phyloP scores from a whole-genome alignment of 768 basidiomycete species.

The Phanerochaete carnosa region DNA sequence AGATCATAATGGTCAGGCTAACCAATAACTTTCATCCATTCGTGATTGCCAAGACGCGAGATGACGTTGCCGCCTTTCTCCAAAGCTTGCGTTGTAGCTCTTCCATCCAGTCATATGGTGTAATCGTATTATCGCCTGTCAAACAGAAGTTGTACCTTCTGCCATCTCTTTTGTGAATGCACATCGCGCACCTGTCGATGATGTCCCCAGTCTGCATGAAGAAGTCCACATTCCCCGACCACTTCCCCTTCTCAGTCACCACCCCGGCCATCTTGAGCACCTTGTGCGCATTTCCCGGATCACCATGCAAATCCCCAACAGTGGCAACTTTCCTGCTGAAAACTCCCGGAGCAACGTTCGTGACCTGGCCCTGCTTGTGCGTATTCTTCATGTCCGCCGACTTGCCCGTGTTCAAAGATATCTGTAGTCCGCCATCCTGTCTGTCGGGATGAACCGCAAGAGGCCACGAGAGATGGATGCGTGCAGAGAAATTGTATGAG shows the following conservation, averaged over 20 bases:
- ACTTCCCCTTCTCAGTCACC: constrained; percentile 66
- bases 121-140: constrained; percentile 89
- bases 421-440: constrained; percentile 4
- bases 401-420: background rate
- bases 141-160: background rate
- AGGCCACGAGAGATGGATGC: constrained; percentile 20
- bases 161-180: too few relatives aligned
- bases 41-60: constrained; percentile 89
- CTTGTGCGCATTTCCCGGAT: constrained; percentile 70
- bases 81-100: constrained; percentile 72
- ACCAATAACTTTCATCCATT: constrained; percentile 92
- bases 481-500: constrained; percentile 17
- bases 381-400: background rate
- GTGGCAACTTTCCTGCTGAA: constrained; percentile 63
- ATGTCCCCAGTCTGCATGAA: constrained; percentile 97
- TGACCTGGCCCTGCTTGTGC: background rate
- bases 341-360: background rate
- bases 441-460: constrained; percentile 22
- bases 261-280: constrained; percentile 82
- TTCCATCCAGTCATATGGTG: constrained; percentile 84
- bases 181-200: constrained; percentile 68
- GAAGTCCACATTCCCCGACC: constrained; percentile 80
- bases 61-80: constrained; percentile 69
- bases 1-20: constrained; percentile 13
- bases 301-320: constrained; percentile 92